Evolutionary conservation across 202 grass and related monocot species (phyloP).

Genomic region (Digitaria exilis): DNA sequence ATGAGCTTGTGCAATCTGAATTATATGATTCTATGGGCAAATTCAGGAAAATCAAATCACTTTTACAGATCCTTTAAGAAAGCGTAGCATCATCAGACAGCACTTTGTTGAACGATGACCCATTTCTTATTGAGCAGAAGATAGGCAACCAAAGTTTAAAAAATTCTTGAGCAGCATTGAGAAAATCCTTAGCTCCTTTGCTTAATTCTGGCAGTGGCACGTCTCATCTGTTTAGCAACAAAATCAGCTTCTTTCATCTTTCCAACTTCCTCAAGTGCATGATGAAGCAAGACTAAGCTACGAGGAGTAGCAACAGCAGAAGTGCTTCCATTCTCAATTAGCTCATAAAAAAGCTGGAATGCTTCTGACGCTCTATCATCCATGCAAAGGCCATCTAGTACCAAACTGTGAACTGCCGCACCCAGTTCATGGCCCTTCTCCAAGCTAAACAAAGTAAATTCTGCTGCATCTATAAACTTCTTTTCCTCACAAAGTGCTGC

Average conservation of each 20-base stretch:
- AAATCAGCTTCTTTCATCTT: conserved; percentile 65
- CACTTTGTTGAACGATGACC: not conserved
- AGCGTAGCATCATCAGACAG: not conserved
- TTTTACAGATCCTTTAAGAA: conserved; percentile 4
- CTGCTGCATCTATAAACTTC: conserved; percentile 72
- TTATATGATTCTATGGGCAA: not conserved
- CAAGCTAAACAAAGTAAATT: conserved; percentile 73
- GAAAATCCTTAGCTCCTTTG: conserved; percentile 29
- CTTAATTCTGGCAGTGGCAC: conserved; percentile 35
- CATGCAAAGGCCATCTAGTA: conserved; percentile 73
- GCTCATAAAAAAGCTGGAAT: conserved; percentile 71
- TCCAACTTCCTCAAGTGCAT: conserved; percentile 61
- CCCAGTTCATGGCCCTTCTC: conserved; percentile 50
- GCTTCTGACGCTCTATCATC: conserved; percentile 54
- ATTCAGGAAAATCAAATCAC: not conserved
- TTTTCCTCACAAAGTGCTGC: conserved; percentile 47
- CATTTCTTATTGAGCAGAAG: not conserved
- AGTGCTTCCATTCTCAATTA: conserved; percentile 53
- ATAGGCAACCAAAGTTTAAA: not conserved
- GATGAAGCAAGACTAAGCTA: conserved; percentile 61
- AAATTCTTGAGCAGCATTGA: not conserved
- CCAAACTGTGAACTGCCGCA: conserved; percentile 33
- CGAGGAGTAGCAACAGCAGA: conserved; percentile 45
- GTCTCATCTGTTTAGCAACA: conserved; percentile 71
- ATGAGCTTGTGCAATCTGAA: not conserved